Conservation (phyloP, 169 alveolate species). For the Plasmodium coatneyi region DNA sequence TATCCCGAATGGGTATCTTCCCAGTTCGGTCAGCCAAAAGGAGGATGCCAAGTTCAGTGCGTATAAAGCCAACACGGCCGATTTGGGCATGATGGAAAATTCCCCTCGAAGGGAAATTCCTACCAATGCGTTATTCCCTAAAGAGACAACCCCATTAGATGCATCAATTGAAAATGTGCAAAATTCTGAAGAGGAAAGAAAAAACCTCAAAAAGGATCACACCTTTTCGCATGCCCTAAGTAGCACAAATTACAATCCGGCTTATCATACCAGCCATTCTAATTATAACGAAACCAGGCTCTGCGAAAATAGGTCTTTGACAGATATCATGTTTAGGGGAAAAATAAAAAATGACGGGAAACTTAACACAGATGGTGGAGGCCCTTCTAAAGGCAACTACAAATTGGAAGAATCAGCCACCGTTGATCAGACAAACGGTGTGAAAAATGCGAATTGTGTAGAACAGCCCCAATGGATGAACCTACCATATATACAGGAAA, state of each 20-base stretch:
- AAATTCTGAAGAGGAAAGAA: background rate
- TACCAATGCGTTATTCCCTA: background rate
- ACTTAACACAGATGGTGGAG: background rate
- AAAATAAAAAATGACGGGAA: background rate
- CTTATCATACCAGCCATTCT: background rate
- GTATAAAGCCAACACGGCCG: conserved; percentile 9
- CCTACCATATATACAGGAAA: background rate
- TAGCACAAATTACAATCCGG: background rate
- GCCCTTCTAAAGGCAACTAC: background rate
- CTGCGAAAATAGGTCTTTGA: background rate
- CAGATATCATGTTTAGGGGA: background rate
- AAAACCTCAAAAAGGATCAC: background rate
- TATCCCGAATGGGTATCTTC: background rate
- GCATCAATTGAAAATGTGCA: background rate
- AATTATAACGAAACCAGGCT: background rate
- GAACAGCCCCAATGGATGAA: background rate
- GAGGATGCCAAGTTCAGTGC: background rate
- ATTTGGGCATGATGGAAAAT: background rate
- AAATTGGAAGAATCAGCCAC: background rate
- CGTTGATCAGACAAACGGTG: background rate
- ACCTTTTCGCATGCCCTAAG: background rate
- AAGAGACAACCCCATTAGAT: background rate
- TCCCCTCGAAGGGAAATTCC: background rate
- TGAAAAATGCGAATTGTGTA: background rate
- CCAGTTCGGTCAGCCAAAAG: background rate